Base-by-base conservation (phyloP, 2,329 filamentous ascomycete species). In the Paecilomyces niveus region DNA sequence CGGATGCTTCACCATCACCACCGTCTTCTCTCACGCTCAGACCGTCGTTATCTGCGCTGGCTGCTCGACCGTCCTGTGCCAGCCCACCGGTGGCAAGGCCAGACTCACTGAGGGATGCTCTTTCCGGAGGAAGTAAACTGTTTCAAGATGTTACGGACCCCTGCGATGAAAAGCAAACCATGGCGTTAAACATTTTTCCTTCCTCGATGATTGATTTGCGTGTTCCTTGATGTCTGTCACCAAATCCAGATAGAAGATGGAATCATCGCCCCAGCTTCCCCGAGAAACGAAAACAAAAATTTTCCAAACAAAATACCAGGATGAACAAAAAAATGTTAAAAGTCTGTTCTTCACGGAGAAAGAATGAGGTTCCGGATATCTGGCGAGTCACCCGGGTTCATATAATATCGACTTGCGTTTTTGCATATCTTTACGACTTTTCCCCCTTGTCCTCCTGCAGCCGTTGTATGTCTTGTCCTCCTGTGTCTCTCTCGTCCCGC, bases 1-100 rank as follows among this genome's bases (percentile, higher is more conserved):
- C 79, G 94, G 94, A 76, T 99, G 94, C 90, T 99, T 97, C 89
- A 97, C 92, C 81, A 99, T 99, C 87, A 99, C 94, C 81, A 99
- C 94, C 80, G 94, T 99, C 82, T 99, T 97, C 90, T 97, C 93
- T 67, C 94, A 99, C 87, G 94, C 94, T 81, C 94, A 99, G 87
- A 99, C 94, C 79, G 94, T 99, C 80, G 94, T 99, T 81, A 95
- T 97, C 86, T 99, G 94, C 89, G 92, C 92, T 77, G 94, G 94
- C 75, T 99, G 94, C 90, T 96, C 93, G 75, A 97, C 95, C 74
- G 94, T 99, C 71, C 90, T 99, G 67, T 99, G 94, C 90, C 94
- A 99, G 82, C 94, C 94, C 70, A 99, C 94, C 72, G 94, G 94
- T 87, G 94, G 94, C 76, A 99, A 99, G 87, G 94, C 94, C 77